Evolutionary conservation across 179 eudicot species (phyloP).

Genomic region (Dionaea muscipula): DNA sequence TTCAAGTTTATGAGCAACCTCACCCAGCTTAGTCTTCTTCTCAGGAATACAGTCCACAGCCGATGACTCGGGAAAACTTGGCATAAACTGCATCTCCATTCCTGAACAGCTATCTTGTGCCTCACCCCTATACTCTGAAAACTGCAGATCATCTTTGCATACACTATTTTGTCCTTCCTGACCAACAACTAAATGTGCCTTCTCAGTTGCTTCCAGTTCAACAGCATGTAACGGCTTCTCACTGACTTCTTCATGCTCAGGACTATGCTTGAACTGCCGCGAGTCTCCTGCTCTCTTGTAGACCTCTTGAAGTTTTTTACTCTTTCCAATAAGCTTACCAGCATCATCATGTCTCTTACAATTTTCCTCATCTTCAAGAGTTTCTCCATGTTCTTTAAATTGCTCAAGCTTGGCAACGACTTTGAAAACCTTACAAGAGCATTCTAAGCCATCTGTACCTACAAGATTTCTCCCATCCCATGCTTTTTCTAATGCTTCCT

Average conservation of each 20-base stretch:
- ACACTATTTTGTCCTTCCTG: conserved; percentile 8
- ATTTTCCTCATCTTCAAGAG: conserved; percentile 12
- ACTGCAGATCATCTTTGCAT: conserved; percentile 3
- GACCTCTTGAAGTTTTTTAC: conserved; percentile 8
- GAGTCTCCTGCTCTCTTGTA: conserved; percentile 6
- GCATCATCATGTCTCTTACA: conserved; percentile 13
- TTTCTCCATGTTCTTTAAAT: conserved; percentile 15
- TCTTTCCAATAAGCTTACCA: conserved; percentile 2
- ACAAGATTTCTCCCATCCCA: conserved; percentile 11
- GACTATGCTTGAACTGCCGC: conserved; percentile 9
- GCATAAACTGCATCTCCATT: conserved; percentile 9
- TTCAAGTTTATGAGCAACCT: conserved; percentile 6
- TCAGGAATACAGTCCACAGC: conserved; percentile 15
- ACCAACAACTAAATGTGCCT: conserved; percentile 2
- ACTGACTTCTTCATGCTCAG: conserved; percentile 11
- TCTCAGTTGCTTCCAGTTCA: conserved; percentile 12
- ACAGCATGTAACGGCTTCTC: conserved; percentile 4
- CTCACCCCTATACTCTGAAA: conserved; percentile 10
- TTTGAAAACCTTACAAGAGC: conserved; percentile 1
- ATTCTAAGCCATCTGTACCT: conserved; percentile 9
- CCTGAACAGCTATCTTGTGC: conserved; percentile 11
- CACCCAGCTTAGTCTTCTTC: conserved; percentile 12
- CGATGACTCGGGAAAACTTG: conserved; percentile 15
- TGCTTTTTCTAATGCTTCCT: conserved; percentile 15
- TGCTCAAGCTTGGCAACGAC: conserved; percentile 14